Conservation (phyloP, 768 basidiomycete species). For the Vishniacozyma victoriae region DNA sequence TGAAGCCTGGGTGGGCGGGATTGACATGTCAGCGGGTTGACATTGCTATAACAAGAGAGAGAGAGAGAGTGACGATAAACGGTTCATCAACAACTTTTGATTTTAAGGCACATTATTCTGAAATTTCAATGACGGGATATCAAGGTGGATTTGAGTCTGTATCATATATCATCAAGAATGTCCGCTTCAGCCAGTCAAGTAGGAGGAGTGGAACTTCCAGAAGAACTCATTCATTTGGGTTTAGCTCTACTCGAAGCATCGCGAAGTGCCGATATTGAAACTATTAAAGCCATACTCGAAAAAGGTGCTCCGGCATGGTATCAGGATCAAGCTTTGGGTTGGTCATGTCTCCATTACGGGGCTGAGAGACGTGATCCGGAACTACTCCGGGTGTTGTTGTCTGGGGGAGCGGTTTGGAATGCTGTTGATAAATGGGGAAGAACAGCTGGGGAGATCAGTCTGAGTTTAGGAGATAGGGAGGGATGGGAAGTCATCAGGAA, state of each 20-base stretch:
- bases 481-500: conserved; percentile 79
- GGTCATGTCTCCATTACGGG: conserved; percentile 76
- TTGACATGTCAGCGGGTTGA: too few species aligned
- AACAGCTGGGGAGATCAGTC: conserved; percentile 83
- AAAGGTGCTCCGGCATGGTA: conserved; percentile 73
- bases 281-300: conserved; percentile 37
- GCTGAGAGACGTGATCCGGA: conserved; percentile 59
- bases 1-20: too few species aligned
- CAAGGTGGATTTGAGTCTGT: too few species aligned
- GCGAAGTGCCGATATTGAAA: conserved; percentile 11
- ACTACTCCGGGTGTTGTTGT: conserved; percentile 63
- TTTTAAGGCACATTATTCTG: too few species aligned
- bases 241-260: conserved; percentile 18
- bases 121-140: too few species aligned
- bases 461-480: conserved; percentile 70
- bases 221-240: conserved; percentile 21
- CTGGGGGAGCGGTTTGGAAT: conserved; percentile 88
- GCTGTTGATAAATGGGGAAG: conserved; percentile 75
- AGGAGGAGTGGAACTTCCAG: conserved; percentile 6
- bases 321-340: conserved; percentile 72
- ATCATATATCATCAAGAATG: too few species aligned
- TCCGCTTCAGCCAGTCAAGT: too few species aligned
- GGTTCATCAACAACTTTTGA: too few species aligned
- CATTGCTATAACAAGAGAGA: too few species aligned
- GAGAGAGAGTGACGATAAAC: too few species aligned